Percentiles rank a stretch among this genome's conserved stretches.
phyloP scores from a whole-genome alignment of 495 filamentous ascomycete genomes.

The Podospora appendiculata region DNA sequence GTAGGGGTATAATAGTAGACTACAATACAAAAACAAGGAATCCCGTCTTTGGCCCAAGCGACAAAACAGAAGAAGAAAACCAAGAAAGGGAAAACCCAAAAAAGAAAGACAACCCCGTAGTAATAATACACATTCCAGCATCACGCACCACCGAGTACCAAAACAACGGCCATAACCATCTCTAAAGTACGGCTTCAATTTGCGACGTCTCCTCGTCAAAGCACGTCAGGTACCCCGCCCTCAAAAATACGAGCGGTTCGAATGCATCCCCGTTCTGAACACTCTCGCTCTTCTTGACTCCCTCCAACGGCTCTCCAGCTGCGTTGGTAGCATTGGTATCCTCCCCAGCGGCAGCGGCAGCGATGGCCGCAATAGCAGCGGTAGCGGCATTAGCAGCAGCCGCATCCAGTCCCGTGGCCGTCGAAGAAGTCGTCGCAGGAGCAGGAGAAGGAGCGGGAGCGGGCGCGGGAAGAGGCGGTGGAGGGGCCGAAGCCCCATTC shows the following conservation, averaged over 20 bases:
- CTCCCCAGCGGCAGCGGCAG: neutral
- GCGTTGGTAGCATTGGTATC: neutral
- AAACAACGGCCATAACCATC: too few species aligned
- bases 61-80: too few species aligned
- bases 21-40: too few species aligned
- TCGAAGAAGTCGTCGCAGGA: too few species aligned
- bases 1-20: too few species aligned
- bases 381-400: neutral
- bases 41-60: too few species aligned
- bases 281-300: neutral
- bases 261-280: neutral
- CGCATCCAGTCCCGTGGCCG: neutral
- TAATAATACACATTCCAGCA: too few species aligned
- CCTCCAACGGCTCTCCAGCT: neutral
- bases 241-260: constrained; percentile 5
- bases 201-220: constrained; percentile 4
- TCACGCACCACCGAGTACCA: too few species aligned
- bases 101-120: too few species aligned
- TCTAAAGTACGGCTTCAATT: too few species aligned
- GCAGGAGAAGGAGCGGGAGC: neutral
- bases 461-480: neutral
- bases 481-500: neutral
- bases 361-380: neutral
- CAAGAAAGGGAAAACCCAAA: too few species aligned
- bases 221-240: constrained; percentile 9